phyloP scores from a whole-genome alignment of 257 asterid genomes.

The Anisodus acutangulus region DNA sequence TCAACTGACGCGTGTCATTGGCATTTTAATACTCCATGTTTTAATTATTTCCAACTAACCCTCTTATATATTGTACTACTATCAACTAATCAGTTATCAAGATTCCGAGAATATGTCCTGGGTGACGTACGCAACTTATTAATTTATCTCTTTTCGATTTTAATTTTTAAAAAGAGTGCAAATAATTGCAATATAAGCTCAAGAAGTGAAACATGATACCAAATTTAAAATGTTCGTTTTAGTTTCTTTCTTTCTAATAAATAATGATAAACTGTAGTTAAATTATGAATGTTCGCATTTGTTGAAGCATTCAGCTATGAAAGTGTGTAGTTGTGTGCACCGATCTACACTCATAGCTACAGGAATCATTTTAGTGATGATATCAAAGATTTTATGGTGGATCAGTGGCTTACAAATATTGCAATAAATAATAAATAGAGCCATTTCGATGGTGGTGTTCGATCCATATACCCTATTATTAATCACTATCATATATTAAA shows the following conservation, averaged over 20 bases:
- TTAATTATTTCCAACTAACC: not conserved
- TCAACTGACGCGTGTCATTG: not conserved
- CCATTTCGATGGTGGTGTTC: not conserved
- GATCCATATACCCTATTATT: not conserved
- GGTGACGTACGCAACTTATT: not conserved
- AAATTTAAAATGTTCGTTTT: not conserved
- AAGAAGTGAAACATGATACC: conserved; percentile 1
- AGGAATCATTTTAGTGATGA: conserved; percentile 17
- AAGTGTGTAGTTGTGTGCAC: not conserved
- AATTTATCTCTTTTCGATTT: not conserved
- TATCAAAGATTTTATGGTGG: conserved; percentile 9
- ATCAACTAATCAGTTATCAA: conserved; percentile 15
- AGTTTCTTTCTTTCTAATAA: not conserved
- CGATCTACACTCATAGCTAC: not conserved
- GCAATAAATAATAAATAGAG: not conserved
- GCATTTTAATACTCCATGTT: not conserved
- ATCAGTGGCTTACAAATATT: conserved; percentile 18
- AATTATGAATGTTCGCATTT: not conserved
- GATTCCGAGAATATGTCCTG: not conserved
- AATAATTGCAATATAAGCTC: not conserved
- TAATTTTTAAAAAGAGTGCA: not conserved
- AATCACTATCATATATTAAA: not conserved
- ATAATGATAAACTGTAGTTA: not conserved
- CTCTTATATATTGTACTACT: not conserved
- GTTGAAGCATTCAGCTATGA: not conserved